Evolutionary conservation across 371 early-diverging fungal species (phyloP).

Genomic region (Capillidium rhysosporum): DNA sequence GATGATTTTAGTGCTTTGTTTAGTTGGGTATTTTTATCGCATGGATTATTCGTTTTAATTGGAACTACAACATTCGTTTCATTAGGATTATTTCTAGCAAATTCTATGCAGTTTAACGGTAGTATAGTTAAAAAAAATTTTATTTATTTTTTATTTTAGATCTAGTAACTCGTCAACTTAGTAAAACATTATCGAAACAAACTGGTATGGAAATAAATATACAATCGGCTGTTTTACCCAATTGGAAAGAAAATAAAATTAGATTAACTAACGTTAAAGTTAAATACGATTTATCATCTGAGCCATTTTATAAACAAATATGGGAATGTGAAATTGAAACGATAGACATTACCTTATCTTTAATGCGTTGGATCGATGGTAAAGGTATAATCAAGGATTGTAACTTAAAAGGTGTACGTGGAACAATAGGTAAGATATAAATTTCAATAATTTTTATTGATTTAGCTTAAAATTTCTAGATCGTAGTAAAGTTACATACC

Average conservation of each 20-base stretch:
- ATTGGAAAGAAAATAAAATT: slow-evolving; percentile 81
- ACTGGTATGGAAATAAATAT: slow-evolving; percentile 73
- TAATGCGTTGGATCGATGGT: slow-evolving; percentile 83
- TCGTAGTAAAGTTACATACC: slow-evolving; percentile 67
- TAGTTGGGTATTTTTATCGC: slow-evolving; percentile 76
- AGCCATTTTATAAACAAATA: slow-evolving; percentile 10
- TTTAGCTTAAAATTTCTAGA: slow-evolving; percentile 17
- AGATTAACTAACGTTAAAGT: slow-evolving; percentile 53
- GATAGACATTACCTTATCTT: slow-evolving; percentile 66
- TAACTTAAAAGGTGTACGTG: slow-evolving; percentile 68
- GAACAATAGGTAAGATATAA: slow-evolving; percentile 31
- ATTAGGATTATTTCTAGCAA: slow-evolving; percentile 54
- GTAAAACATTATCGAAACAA: slow-evolving; percentile 53
- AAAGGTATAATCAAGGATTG: slow-evolving; percentile 72
- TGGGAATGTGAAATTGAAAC: slow-evolving; percentile 67
- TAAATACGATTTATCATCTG: not conserved
- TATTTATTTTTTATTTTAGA: slow-evolving; percentile 22
- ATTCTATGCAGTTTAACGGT: slow-evolving; percentile 80
- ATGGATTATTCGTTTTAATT: slow-evolving; percentile 59
- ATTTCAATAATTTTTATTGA: not conserved
- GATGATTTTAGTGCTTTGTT: slow-evolving; percentile 80
- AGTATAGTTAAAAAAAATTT: not conserved
- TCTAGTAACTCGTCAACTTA: slow-evolving; percentile 53
- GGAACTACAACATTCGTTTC: slow-evolving; percentile 85
- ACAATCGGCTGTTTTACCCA: slow-evolving; percentile 80